These are phyloP conservation scores for Dichomitus squalens DNA, from an alignment of 1,284 basidiomycete species.

Conservation along the genomic window DNA sequence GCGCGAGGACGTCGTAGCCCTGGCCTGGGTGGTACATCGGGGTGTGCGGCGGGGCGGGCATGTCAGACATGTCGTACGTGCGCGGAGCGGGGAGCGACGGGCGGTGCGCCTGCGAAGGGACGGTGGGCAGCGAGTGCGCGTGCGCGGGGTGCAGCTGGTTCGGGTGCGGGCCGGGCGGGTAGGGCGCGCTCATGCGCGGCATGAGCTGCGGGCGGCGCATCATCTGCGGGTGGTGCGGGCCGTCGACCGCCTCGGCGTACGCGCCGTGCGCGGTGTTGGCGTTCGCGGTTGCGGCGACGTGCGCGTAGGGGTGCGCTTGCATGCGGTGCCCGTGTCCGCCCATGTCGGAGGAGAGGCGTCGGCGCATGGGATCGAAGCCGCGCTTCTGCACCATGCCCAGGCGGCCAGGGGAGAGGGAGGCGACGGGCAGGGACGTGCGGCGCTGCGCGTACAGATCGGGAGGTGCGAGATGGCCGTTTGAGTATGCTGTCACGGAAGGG, in stretches of 20 bases:
- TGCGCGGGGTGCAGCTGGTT: constrained; percentile 5
- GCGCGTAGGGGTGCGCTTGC: constrained; percentile 62
- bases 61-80: constrained; percentile 16
- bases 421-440: constrained; percentile 19
- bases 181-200: constrained; percentile 44
- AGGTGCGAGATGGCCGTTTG: constrained; percentile 16
- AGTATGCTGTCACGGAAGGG: constrained; percentile 17
- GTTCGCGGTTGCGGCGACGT: constrained; percentile 41
- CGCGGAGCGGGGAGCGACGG: not conserved
- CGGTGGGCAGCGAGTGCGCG: constrained; percentile 12
- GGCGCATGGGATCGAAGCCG: constrained; percentile 22
- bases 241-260: constrained; percentile 12
- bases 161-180: constrained; percentile 2
- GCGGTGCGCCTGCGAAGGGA: constrained; percentile 14
- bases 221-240: constrained; percentile 4
- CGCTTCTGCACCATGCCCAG: constrained; percentile 43
- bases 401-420: constrained; percentile 30
- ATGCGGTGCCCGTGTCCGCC: constrained; percentile 53
- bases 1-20: constrained; percentile 18
- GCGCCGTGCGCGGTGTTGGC: constrained; percentile 3
- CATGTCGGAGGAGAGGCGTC: constrained; percentile 37
- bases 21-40: constrained; percentile 9
- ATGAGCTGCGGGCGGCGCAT: constrained; percentile 37
- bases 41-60: constrained; percentile 15
- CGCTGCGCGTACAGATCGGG: constrained; percentile 20